Evolutionary conservation across 768 basidiomycete genomes (phyloP).

Genomic region (Daedaleopsis sinensis): DNA sequence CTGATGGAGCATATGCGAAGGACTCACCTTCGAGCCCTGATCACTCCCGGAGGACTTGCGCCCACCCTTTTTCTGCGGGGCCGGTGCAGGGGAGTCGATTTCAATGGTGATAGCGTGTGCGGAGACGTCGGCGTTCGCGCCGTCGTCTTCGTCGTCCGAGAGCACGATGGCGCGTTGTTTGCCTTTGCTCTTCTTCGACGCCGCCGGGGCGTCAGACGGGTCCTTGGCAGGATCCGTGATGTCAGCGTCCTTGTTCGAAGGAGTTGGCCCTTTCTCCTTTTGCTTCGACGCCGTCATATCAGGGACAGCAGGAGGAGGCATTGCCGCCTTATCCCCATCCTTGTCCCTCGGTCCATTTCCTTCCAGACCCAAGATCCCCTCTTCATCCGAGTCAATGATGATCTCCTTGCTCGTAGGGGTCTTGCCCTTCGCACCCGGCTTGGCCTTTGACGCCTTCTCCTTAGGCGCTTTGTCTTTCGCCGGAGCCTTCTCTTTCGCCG

Average conservation of each 20-base stretch:
- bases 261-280: neutral
- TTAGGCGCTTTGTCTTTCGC: conserved; percentile 13
- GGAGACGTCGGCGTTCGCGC: conserved; percentile 12
- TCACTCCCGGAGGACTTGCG: conserved; percentile 8
- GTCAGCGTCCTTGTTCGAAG: neutral
- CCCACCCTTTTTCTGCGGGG: conserved; percentile 12
- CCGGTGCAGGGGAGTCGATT: conserved; percentile 10
- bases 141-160: conserved; percentile 28
- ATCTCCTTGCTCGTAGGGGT: conserved; percentile 11
- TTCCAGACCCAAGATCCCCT: neutral
- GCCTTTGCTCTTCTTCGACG: conserved; percentile 11
- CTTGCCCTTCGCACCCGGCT: conserved; percentile 16
- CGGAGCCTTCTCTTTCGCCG: conserved; percentile 12
- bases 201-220: neutral
- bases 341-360: neutral
- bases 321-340: neutral
- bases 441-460: conserved; percentile 17
- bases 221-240: neutral
- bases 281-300: neutral
- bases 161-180: conserved; percentile 25
- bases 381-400: conserved; percentile 16
- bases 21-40: conserved; percentile 16
- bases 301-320: conserved; percentile 12
- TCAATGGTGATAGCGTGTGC: conserved; percentile 6
- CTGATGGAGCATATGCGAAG: neutral